Base-by-base conservation (phyloP, 768 basidiomycete species). In the Dendrothele bispora region DNA sequence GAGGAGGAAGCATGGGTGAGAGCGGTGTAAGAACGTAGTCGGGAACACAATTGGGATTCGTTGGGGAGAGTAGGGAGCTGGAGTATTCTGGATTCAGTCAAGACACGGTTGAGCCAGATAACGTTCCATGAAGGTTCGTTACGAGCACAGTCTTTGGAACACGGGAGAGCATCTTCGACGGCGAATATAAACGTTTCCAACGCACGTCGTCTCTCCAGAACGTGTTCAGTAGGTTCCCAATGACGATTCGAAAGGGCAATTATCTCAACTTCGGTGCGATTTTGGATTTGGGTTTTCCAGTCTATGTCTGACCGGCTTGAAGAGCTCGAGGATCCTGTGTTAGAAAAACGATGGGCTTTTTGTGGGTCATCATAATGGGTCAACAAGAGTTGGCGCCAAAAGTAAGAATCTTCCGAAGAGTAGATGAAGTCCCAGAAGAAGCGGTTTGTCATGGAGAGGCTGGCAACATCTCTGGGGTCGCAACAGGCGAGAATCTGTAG, bases 331-430 rank as follows among this genome's bases (percentile, higher is more conserved):
- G 51, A 41, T 55, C 53, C 40, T 40, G 32, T 7, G 46, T 32
- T 5, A 36, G 54, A 43, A 34, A 50, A 40, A 18, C 53, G 50
- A 41, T 49, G 27, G n/a, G 66, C 58, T 34, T 60, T 48, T 14
- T 79, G 70, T n/a, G 84, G 84, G 56, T 85, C 79, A 58, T 90
- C 88, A 61, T 87, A 88, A 5, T 77, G 73, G 39, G 65, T 47
- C 30, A 85, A 75, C 63, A 84, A 88, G 43, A 88, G 68, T 43
- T 77, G 68, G 44, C 82, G 80, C 86, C 86, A 91, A 32, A 91
- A 73, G 58, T 80, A 78, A 39, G 77, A 75, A 64, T 85, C 82
- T 24, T 66, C 50, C 25, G 69, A 50, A 18, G 67, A 60, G 56
- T 82, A 78, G 36, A 86, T 73, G 38, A 86, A 63, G 32, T 59